A percentile compares a stretch with the other conserved stretches of the same genome.
These are phyloP conservation scores for Diphasiastrum complanatum DNA, from an alignment of 83 land plant genomes.

Conservation along the genomic window DNA sequence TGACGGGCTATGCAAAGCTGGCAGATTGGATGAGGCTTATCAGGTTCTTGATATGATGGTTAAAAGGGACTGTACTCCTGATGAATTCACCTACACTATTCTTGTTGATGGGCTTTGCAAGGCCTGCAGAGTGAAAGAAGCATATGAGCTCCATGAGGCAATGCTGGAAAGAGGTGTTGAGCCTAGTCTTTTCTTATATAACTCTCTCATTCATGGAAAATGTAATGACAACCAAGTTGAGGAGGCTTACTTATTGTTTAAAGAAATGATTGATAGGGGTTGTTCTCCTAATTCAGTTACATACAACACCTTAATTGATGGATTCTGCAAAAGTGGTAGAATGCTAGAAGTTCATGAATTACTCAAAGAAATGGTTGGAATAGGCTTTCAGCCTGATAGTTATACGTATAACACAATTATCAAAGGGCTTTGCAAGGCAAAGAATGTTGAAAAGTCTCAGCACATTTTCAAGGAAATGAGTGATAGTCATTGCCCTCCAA, in stretches of 20 bases:
- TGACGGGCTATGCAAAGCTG: constrained; percentile 29
- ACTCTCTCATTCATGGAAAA: constrained; percentile 29
- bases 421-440: constrained; percentile 34
- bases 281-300: constrained; percentile 22
- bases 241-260: constrained; percentile 10
- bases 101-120: constrained; percentile 26
- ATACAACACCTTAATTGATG: constrained; percentile 31
- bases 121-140: constrained; percentile 13
- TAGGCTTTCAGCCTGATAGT: constrained; percentile 33
- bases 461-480: constrained; percentile 23
- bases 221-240: constrained; percentile 25
- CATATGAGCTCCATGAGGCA: constrained; percentile 16
- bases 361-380: constrained; percentile 17
- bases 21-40: constrained; percentile 26
- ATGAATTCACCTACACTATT: constrained; percentile 29
- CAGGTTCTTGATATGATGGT: constrained; percentile 24
- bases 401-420: constrained; percentile 39
- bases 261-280: constrained; percentile 12
- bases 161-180: constrained; percentile 27
- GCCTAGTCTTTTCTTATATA: constrained; percentile 26
- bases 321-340: constrained; percentile 20
- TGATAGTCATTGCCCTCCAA: neutral
- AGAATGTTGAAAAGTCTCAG: constrained; percentile 23
- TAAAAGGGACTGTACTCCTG: constrained; percentile 20
- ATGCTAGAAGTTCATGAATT: constrained; percentile 22